phyloP scores from a whole-genome alignment of 208 protist genomes.

The Naegleria gruberi region DNA sequence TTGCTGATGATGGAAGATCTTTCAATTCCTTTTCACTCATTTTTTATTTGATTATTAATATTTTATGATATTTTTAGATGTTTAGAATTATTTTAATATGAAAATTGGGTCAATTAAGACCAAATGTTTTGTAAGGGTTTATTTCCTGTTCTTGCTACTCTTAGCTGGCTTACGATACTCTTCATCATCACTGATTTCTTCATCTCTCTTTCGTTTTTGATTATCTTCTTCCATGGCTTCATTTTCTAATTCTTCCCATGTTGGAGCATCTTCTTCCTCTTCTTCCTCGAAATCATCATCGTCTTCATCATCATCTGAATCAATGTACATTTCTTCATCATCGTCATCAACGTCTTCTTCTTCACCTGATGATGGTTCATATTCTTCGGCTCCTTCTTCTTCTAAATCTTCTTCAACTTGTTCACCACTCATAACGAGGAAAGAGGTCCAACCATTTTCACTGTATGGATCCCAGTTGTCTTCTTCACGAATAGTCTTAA shows the following conservation, averaged over 20 bases:
- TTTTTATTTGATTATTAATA: too few species aligned
- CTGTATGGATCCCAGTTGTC: conserved; percentile 66
- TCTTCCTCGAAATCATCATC: conserved; percentile 31
- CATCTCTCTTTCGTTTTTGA: not conserved
- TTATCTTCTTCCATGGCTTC: not conserved
- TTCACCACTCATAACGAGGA: conserved; percentile 59
- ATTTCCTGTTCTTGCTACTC: not conserved
- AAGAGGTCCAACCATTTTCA: conserved; percentile 42
- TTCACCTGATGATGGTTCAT: conserved; percentile 65
- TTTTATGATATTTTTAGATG: too few species aligned
- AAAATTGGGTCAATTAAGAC: too few species aligned
- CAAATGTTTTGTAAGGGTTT: not conserved
- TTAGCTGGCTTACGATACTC: not conserved
- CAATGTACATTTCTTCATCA: conserved; percentile 59
- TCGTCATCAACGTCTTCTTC: conserved; percentile 59
- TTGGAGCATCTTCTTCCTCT: conserved; percentile 23
- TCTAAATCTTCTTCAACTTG: conserved; percentile 70
- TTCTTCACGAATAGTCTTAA: conserved; percentile 48
- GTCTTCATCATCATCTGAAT: conserved; percentile 37
- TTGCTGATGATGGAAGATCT: too few species aligned
- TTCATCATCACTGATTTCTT: not conserved
- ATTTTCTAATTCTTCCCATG: not conserved
- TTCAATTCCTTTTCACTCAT: too few species aligned
- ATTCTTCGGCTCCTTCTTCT: conserved; percentile 55
- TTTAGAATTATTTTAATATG: too few species aligned